Evolutionary conservation across 768 basidiomycete genomes (phyloP).

Genomic region (Lactifluus pinguis): DNA sequence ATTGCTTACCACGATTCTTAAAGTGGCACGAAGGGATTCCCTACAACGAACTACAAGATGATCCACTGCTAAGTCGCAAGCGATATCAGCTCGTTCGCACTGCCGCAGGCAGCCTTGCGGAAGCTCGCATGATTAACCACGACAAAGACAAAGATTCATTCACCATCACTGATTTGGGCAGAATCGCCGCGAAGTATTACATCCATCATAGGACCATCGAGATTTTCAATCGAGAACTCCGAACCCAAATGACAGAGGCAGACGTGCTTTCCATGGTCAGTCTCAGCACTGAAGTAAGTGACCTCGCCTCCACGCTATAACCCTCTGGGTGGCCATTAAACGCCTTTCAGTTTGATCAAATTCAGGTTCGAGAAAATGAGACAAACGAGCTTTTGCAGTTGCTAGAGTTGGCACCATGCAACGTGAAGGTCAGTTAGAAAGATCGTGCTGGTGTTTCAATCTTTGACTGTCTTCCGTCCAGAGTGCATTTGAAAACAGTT

Average conservation of each 20-base stretch:
- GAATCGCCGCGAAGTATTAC: constrained; percentile 96
- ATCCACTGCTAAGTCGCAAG: constrained; percentile 63
- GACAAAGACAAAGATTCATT: constrained; percentile 51
- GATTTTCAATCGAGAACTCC: constrained; percentile 73
- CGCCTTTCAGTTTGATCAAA: constrained; percentile 72
- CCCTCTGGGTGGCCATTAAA: not conserved
- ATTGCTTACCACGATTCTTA: not conserved
- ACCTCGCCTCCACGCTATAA: not conserved
- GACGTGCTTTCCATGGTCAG: constrained; percentile 83
- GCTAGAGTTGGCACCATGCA: constrained; percentile 61
- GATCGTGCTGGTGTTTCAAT: constrained; percentile 35
- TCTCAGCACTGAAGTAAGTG: constrained; percentile 77
- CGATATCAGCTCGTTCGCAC: constrained; percentile 55
- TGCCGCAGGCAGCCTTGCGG: constrained; percentile 59
- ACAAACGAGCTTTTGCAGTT: constrained; percentile 69
- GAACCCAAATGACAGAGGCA: constrained; percentile 83
- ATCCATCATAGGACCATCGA: constrained; percentile 80
- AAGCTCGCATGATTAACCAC: constrained; percentile 75
- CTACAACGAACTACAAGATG: constrained; percentile 56
- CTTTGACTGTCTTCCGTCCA: not conserved
- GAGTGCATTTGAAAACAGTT: constrained; percentile 9
- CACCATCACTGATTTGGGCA: constrained; percentile 79
- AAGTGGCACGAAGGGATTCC: constrained; percentile 50
- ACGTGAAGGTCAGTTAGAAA: constrained; percentile 44
- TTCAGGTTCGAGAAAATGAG: constrained; percentile 89